Conservation (phyloP, 148 eudicot genomes). For the Spergularia marina region DNA sequence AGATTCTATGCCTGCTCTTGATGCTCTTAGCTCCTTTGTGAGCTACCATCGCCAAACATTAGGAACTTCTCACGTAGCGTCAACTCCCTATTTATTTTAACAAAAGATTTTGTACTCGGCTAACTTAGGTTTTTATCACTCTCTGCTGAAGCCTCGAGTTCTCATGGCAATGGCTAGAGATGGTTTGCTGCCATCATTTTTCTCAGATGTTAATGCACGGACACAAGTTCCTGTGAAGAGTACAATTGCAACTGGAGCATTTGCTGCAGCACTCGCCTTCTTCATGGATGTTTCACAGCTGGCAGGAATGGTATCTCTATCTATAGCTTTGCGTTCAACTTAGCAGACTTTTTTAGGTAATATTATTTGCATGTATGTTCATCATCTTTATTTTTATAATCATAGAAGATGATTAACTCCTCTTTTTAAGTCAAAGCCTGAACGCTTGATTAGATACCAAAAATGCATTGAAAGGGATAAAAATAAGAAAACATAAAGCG, state of each 20-base stretch:
- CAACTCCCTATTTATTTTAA: background rate
- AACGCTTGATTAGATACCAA: background rate
- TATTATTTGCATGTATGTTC: background rate
- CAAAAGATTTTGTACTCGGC: constrained; percentile 4
- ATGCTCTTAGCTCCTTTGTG: background rate
- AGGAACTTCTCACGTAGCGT: background rate
- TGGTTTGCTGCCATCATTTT: constrained; percentile 90
- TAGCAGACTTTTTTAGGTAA: background rate
- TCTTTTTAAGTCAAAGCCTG: background rate
- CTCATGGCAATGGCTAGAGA: constrained; percentile 99
- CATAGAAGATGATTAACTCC: background rate
- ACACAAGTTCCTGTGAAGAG: constrained; percentile 93
- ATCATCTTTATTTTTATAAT: background rate
- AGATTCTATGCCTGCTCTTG: background rate
- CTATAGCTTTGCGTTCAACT: constrained; percentile 12
- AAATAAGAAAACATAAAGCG: too few species aligned
- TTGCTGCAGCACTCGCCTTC: constrained; percentile 74
- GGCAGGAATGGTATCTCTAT: constrained; percentile 86
- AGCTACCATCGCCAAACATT: background rate
- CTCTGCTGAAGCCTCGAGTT: constrained; percentile 71
- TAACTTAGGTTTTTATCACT: constrained; percentile 1
- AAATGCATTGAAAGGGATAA: too few species aligned
- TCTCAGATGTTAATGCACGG: constrained; percentile 67
- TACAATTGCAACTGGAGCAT: constrained; percentile 66
- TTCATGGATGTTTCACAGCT: constrained; percentile 89